Evolutionary conservation across 73 alveolate species (phyloP), one percentile per base, ranked within the genome.

Genomic region (Breviolum minutum): DNA sequence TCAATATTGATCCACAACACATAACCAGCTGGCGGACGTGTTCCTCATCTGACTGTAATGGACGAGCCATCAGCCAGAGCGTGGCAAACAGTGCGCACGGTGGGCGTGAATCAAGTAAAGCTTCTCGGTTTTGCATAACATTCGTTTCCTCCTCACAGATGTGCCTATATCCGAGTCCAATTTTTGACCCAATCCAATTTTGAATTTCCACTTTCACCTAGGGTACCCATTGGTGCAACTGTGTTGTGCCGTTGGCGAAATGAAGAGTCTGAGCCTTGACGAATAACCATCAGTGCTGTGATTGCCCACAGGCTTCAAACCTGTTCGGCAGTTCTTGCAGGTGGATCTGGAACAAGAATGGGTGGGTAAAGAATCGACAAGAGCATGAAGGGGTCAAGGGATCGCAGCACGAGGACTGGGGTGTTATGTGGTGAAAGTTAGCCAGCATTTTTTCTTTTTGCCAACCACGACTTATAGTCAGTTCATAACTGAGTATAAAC

Each of bases 201-300:
- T 29, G 63, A 7, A 60, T 12, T 10, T 29, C n/a, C 27, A 60
- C 7, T 77, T 7, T 29, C 26, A 29, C 63, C 32, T 8, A 77
- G 86, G 86, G 86, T 77, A 8, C 20, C 86, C 62, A 11, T 11
- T 11, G 86, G 62, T 16, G 86, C 86, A 8, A 24, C 22, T 8
- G 63, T 77, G 12, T 77, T 20, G 61, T 77, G 86, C 62, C 86
- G 86, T 11, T 77, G 86, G 86, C 86, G 86, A 6, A n/a, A 77
- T n/a, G 63, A 77, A 22, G n/a, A 10, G 86, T 26, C 63, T 6
- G 8, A 22, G 63, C n/a, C 86, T 29, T 62, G 63, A 12, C 32
- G 26, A 2, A 8, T 7, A 77, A 16, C 19, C n/a, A n/a, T n/a
- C 82, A 32, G 13, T 71, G 40, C 2, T 71, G 13, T 26, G 22